phyloP scores from a whole-genome alignment of 2,329 filamentous ascomycete species.

The Parasarocladium wereldwijsianum region DNA sequence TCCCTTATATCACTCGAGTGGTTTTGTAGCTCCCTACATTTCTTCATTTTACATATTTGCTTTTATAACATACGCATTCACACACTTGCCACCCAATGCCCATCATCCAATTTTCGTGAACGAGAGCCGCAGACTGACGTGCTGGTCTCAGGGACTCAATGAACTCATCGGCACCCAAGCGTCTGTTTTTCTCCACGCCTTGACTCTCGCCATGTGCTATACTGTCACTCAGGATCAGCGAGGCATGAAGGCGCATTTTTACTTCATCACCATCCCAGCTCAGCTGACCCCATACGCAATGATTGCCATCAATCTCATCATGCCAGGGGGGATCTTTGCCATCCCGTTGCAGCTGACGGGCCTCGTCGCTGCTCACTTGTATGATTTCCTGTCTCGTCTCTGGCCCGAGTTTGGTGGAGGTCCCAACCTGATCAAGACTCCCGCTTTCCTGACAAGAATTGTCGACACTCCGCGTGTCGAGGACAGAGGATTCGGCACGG shows the following conservation, averaged over 20 bases:
- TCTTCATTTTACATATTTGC: conserved; percentile 9
- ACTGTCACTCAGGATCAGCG: conserved; percentile 78
- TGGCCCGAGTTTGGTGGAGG: conserved; percentile 86
- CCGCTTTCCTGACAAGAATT: conserved; percentile 52
- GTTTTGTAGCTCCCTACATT: conserved; percentile 51
- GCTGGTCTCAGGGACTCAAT: conserved; percentile 12
- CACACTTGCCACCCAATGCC: not conserved
- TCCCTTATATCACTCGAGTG: conserved; percentile 42
- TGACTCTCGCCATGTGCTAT: conserved; percentile 70
- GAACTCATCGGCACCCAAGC: conserved; percentile 17
- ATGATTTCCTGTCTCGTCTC: conserved; percentile 76
- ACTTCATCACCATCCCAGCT: conserved; percentile 70
- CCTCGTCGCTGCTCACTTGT: conserved; percentile 76
- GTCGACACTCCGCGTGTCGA: conserved; percentile 30
- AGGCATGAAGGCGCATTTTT: conserved; percentile 60
- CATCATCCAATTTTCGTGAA: not conserved
- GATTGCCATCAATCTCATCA: conserved; percentile 59
- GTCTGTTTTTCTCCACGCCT: conserved; percentile 39
- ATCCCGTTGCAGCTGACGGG: conserved; percentile 57
- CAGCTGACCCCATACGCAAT: conserved; percentile 71
- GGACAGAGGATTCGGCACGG: conserved; percentile 33
- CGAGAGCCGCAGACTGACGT: conserved; percentile 6
- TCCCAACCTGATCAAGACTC: conserved; percentile 60
- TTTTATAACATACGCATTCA: conserved; percentile 8
- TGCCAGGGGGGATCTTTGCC: conserved; percentile 35